Conservation (phyloP, 257 asterid species). For the Gentiana straminea region DNA sequence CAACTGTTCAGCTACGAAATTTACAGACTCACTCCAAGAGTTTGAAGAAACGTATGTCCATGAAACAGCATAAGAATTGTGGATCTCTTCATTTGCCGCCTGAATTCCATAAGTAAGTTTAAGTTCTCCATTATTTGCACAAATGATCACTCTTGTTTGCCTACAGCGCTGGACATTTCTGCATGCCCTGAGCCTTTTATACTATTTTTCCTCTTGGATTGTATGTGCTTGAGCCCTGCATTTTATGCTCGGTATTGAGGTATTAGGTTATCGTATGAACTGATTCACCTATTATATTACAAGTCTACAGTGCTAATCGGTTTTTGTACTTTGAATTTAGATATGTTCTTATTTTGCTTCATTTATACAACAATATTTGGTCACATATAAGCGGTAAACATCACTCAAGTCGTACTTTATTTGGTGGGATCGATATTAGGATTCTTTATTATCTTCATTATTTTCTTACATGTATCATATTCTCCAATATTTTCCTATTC, state of each 20-base stretch:
- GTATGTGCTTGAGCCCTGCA: background rate
- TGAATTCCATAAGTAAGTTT: slow-evolving; percentile 60
- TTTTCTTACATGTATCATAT: too few relatives aligned
- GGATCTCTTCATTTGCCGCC: slow-evolving; percentile 53
- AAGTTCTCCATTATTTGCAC: slow-evolving; percentile 2
- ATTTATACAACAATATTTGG: too few relatives aligned
- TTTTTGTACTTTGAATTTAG: too few relatives aligned
- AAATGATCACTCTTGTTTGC: background rate
- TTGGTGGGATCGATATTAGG: too few relatives aligned
- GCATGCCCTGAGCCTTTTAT: too few relatives aligned
- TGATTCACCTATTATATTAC: too few relatives aligned
- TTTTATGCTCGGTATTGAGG: background rate
- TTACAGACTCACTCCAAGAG: slow-evolving; percentile 44
- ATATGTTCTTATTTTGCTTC: too few relatives aligned
- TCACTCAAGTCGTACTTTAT: too few relatives aligned
- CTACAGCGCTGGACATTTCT: background rate
- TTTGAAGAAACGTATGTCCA: slow-evolving; percentile 72
- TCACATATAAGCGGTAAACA: too few relatives aligned
- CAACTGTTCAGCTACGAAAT: slow-evolving; percentile 18
- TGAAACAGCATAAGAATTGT: slow-evolving; percentile 51
- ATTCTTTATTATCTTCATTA: too few relatives aligned
- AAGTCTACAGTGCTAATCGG: too few relatives aligned
- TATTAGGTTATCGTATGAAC: background rate
- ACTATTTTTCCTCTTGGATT: background rate
- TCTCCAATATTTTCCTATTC: too few relatives aligned